Conservation (phyloP, 768 basidiomycete species). For the Phanerodontia chrysosporium region DNA sequence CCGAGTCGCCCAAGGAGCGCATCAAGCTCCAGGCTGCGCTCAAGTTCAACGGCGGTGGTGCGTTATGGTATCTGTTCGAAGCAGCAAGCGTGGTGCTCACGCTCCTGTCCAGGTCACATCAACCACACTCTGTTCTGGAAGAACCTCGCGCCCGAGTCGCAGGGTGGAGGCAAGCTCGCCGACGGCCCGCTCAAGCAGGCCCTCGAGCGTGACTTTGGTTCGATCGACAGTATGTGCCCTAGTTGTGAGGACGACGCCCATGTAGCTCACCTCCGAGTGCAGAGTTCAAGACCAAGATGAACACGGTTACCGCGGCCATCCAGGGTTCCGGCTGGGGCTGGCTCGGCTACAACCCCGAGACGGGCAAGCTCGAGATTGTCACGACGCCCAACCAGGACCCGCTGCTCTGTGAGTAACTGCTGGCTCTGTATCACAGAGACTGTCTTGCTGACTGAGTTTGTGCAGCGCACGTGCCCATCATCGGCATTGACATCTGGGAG, state of each 20-base stretch:
- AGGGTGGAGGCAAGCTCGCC: conserved; percentile 59
- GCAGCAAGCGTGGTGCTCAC: background rate
- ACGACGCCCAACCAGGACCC: conserved; percentile 98
- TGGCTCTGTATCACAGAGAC: background rate
- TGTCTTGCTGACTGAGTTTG: background rate
- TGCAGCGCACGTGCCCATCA: conserved; percentile 79
- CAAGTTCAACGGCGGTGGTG: conserved; percentile 97
- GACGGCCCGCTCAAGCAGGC: conserved; percentile 72
- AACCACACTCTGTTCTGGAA: conserved; percentile 98
- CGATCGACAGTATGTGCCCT: conserved; percentile 51
- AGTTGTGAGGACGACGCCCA: background rate
- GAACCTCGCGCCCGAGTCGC: conserved; percentile 76
- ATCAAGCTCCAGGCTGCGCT: conserved; percentile 88
- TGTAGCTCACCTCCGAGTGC: background rate
- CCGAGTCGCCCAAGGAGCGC: conserved; percentile 61
- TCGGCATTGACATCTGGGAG: conserved; percentile 98
- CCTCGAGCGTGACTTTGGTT: conserved; percentile 79
- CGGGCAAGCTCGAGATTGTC: conserved; percentile 79
- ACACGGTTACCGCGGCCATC: conserved; percentile 82
- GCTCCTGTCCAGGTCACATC: conserved; percentile 63
- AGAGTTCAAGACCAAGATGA: conserved; percentile 80
- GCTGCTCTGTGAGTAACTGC: conserved; percentile 45
- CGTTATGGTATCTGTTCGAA: too few relatives aligned
- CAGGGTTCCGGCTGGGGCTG: conserved; percentile 99
- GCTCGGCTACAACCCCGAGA: conserved; percentile 72